Base-by-base conservation (phyloP, 352 stramenopile genomes). In the Pythium insidiosum region DNA sequence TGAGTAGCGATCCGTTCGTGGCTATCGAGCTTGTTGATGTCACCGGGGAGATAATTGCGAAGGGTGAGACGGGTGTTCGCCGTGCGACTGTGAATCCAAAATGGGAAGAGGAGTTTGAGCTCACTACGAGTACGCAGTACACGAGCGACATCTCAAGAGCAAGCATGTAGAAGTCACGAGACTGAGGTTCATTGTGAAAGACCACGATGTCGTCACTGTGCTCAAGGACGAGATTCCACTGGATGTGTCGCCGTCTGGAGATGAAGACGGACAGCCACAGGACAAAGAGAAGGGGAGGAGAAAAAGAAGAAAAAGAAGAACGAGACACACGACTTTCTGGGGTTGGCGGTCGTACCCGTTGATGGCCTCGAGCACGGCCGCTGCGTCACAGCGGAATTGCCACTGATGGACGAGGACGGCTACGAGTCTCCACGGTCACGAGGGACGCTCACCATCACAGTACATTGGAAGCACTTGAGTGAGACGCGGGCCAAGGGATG, bases 91-190 rank as follows among this genome's bases (percentile, higher is more conserved):
- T 66, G 9, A 77, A 80, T 10, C 77, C 77, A 1, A 69, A 63
- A 25, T 89, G 77, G 77, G 75, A 86, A 49, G 77, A 89, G 35
- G 71, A 84, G 50, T 89, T 89, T 37, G 44, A 53, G 21, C 87
- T 11, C 58, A 57, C 7, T 86, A 80, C 33, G 57, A 49, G n/a
- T 78, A 61, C 20, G 34, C 28, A n/a, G 51, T 47, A 10, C 53
- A 80, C n/a, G 36, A 40, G 4, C n/a, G 36, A n/a, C n/a, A n/a
- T n/a, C n/a, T n/a, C n/a, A n/a, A n/a, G n/a, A n/a, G n/a, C n/a
- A n/a, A n/a, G n/a, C n/a, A n/a, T n/a, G n/a, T n/a, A n/a, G n/a
- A n/a, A n/a, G n/a, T n/a, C n/a, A n/a, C n/a, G n/a, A n/a, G n/a
- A n/a, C n/a, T n/a, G n/a, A n/a, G n/a, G n/a, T n/a, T n/a, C n/a